Evolutionary conservation across 2,329 filamentous ascomycete species (phyloP), one percentile per base, ranked within the genome.

Genomic region (Sporothrix luriei): DNA sequence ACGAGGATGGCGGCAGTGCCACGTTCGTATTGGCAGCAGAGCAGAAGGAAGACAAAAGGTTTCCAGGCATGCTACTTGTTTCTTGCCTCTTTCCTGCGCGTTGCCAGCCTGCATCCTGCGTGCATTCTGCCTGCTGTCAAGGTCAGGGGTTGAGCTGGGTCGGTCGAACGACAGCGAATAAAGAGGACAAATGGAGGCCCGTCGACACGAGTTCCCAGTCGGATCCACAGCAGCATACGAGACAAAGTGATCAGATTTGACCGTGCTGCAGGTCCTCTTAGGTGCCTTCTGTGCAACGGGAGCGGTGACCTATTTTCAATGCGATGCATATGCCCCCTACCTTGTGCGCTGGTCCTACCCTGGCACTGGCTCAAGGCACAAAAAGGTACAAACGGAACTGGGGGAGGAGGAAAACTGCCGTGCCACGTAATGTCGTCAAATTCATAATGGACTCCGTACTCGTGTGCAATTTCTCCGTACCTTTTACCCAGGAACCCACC

Each of bases 151-250:
- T 16, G 57, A 43, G 57, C 57, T 62, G 33, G 55, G 13, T 3
- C 11, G 38, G 10, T 38, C 38, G 57, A 62, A 62, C 57, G 57
- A 62, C 38, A 26, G 11, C 29, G 4, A 62, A 46, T 40, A 24
- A n/a, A 26, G 14, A 49, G 2, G 19, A 33, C 14, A 29, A 24
- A 49, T 13, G n/a, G 14, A 26, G 13, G 40, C 24, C 40, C 26
- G 29, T 29, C 48, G n/a, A 66, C 62, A 66, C 62, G 48, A 52
- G 51, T 29, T 16, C 26, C 62, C 29, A n/a, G n/a, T 11, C 33
- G 11, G 64, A 2, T 46, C 33, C 64, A 66, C 64, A 54, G 14
- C 64, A 66, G 64, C 64, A 66, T 66, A 66, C 64, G 64, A 66
- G 64, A 29, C n/a, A 43, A 43, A 46, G 4, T 61, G 10, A 14